A percentile compares a stretch with the other conserved stretches of the same genome.
These are phyloP conservation scores for Ceratocystis colombiana DNA, from an alignment of 2,329 filamentous ascomycete genomes.

Conservation along the genomic window DNA sequence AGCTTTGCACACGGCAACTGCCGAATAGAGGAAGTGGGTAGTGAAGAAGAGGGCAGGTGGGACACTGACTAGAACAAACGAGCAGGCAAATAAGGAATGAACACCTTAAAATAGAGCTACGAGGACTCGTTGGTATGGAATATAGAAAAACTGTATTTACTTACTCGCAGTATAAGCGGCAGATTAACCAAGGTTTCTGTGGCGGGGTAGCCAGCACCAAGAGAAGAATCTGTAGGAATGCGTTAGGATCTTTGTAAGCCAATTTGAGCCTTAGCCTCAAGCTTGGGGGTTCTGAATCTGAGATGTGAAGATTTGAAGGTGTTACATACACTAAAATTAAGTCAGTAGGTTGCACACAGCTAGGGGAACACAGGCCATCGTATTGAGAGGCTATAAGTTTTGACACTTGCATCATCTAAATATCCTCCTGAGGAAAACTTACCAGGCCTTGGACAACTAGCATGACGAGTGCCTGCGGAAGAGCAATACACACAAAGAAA, in stretches of 20 bases:
- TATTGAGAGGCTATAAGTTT: not conserved
- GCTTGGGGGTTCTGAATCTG: not conserved
- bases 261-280: not conserved
- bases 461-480: constrained; percentile 31
- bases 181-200: constrained; percentile 29
- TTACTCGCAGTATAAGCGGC: constrained; percentile 26
- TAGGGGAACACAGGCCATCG: not conserved
- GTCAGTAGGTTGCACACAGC: constrained; percentile 8
- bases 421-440: constrained; percentile 24
- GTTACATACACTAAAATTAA: constrained; percentile 22
- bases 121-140: not conserved
- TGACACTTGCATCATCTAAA: not conserved
- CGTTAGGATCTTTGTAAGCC: constrained; percentile 8
- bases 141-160: not conserved
- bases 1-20: not conserved
- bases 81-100: not conserved
- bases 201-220: constrained; percentile 30
- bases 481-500: constrained; percentile 32
- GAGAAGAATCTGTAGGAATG: constrained; percentile 27
- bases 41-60: not conserved
- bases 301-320: not conserved
- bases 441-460: constrained; percentile 31
- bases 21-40: not conserved
- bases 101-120: not conserved
- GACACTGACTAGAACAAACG: not conserved